Evolutionary conservation across 768 basidiomycete genomes (phyloP).

Genomic region (Suillus subalutaceus): DNA sequence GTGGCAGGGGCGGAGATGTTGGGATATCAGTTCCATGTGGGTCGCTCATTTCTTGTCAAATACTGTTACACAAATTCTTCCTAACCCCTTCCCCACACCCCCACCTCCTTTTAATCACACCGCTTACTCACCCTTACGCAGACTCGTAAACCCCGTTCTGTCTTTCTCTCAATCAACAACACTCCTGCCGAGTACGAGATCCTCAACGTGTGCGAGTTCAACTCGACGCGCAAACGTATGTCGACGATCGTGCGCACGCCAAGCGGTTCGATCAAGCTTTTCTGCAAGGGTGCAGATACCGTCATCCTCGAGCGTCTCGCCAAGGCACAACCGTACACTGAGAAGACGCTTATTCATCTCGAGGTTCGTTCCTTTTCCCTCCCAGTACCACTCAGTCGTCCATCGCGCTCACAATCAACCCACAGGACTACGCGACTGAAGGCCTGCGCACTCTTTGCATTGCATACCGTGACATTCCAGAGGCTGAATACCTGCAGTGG

Average conservation of each 20-base stretch:
- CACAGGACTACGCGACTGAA: conserved; percentile 93
- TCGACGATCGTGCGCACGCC: conserved; percentile 89
- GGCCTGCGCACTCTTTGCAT: conserved; percentile 96
- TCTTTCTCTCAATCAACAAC: conserved; percentile 84
- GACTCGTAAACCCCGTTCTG: conserved; percentile 96
- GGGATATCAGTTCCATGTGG: conserved; percentile 91
- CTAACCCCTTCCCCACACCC: background rate
- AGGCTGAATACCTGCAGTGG: conserved; percentile 92
- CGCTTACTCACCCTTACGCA: conserved; percentile 31
- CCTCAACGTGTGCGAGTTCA: conserved; percentile 98
- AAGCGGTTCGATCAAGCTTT: conserved; percentile 91
- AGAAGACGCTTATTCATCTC: conserved; percentile 85
- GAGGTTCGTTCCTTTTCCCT: conserved; percentile 57
- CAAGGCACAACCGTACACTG: conserved; percentile 81
- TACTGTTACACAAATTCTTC: background rate
- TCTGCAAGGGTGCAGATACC: conserved; percentile 97
- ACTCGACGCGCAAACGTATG: conserved; percentile 97
- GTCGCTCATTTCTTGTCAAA: conserved; percentile 33
- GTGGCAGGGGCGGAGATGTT: conserved; percentile 92
- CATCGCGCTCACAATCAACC: conserved; percentile 11
- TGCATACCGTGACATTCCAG: conserved; percentile 89
- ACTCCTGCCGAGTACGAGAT: conserved; percentile 81
- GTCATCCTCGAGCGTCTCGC: conserved; percentile 94
- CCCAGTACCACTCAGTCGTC: background rate
- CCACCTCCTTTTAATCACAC: background rate